Base-by-base conservation (phyloP, 2,329 filamentous ascomycete species). In the Colletotrichum musicola region DNA sequence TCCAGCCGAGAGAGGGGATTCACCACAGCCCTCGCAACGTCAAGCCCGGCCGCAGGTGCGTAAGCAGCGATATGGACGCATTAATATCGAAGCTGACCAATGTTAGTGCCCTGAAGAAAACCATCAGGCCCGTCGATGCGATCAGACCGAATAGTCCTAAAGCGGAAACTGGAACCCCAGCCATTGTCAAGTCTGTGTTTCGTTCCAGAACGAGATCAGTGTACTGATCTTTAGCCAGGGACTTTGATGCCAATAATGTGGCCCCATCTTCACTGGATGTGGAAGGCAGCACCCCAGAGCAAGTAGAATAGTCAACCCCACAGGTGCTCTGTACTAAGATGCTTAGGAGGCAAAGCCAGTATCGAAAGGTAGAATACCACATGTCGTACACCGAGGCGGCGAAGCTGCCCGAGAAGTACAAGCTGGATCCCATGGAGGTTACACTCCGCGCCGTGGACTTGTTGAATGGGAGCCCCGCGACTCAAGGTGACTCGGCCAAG, bases 1-100 rank as follows among this genome's bases (percentile, higher is more conserved):
- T 12, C 13, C 13, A 16, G 13, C 27, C 27, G 0, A 30, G 25
- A 12, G 16, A 18, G 5, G 59, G n/a, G 14, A 4, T 16, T 16
- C 18, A 25, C 9, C 46, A 46, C 20, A 42, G 35, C 18, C 42
- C 42, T 35, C 55, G 12, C 18, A 49, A 55, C 4, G 44, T 20
- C 10, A 68, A 60, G 25, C 62, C 65, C 13, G 27, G 51, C 4
- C 42, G 42, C 12, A 68, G 65, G 65, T 68, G 44, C 3, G 54
- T n/a, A 1, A 9, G 18, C 20, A n/a, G 18, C 12, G 16, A 22
- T 9, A 4, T 14, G 42, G 20, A 5, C 6, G 22, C 5, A 46
- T 4, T 2, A 20, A 20, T 22, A 4, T 10, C 18, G 9, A 5
- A 40, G 60, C 60, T 68, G 10, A 68, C 20, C 1, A n/a, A 20